Base-by-base conservation (phyloP, 2,329 filamentous ascomycete species). In the Cordyceps militaris region DNA sequence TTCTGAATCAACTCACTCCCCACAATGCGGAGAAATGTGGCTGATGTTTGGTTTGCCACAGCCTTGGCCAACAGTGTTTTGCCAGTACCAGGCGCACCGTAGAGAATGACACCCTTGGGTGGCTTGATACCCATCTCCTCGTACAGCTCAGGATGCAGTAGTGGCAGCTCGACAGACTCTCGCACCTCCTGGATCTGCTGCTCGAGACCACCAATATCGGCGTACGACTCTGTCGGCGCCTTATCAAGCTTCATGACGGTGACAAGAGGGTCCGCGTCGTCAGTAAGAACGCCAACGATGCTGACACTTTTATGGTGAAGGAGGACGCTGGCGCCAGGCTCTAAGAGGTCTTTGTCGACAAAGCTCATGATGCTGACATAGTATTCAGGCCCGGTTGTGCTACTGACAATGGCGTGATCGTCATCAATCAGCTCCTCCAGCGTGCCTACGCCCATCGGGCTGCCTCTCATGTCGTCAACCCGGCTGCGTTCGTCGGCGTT, bases 61-160 rank as follows among this genome's bases (percentile, higher is more conserved):
- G 94, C 94, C 78, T 97, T 97, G 61, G 94, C 94, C 59, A 99
- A 79, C 3, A 97, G 79, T 5, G 92, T 97, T 79, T 97, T 99
- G 74, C 94, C 94, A 9, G 94, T 99, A 73, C 94, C 94, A 0
- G 94, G 94, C 5, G 91, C 91, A 76, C 94, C 94, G 72, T 99
- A 99, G 26, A 99, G 86, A 68, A 99, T 99, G 66, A 99, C 94
- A 81, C 94, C 94, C 82, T 99, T 99, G 61, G 94, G 94, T 4
- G 94, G 94, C 76, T 99, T 99, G 81, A 99, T 97, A 69, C 94
- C 94, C 94, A 99, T 99, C 79, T 99, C 94, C 74, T 99, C 94
- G 75, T 99, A 99, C 54, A 99, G 78, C 75, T 99, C 94, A 0
- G 94, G 94, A 71, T 99, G 94, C 60, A 99, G 80, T 62, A 99